phyloP scores from a whole-genome alignment of 768 basidiomycete species.

The Pisolithus sp. region DNA sequence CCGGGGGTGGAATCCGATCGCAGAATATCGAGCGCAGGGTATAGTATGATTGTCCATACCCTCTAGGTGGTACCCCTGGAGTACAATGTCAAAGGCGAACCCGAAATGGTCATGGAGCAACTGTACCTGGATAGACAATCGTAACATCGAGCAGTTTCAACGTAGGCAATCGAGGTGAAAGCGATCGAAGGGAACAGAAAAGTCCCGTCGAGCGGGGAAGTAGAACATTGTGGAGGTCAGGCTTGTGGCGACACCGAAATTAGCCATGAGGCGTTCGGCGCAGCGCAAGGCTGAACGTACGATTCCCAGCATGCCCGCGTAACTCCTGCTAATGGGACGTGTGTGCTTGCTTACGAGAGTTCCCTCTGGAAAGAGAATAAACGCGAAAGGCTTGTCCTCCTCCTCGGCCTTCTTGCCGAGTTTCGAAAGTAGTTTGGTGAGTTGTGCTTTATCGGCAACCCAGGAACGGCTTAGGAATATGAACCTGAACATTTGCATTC shows the following conservation, averaged over 20 bases:
- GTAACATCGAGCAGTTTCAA: slow-evolving; percentile 88
- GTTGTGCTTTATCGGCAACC: slow-evolving; percentile 71
- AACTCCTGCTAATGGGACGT: slow-evolving; percentile 77
- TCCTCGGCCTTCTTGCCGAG: slow-evolving; percentile 66
- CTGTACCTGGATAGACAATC: slow-evolving; percentile 79
- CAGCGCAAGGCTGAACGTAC: slow-evolving; percentile 43
- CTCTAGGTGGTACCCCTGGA: slow-evolving; percentile 66
- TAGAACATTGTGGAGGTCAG: slow-evolving; percentile 73
- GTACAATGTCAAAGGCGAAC: background rate
- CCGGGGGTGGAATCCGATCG: slow-evolving; percentile 73
- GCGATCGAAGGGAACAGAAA: slow-evolving; percentile 74
- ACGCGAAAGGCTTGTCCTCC: slow-evolving; percentile 65
- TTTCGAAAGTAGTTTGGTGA: slow-evolving; percentile 58
- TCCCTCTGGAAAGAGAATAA: slow-evolving; percentile 93
- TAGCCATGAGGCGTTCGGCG: slow-evolving; percentile 4
- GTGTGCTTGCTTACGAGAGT: slow-evolving; percentile 88
- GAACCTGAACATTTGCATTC: slow-evolving; percentile 92
- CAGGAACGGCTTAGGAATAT: slow-evolving; percentile 90
- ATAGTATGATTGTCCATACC: slow-evolving; percentile 85
- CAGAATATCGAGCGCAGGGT: slow-evolving; percentile 86
- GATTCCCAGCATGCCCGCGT: slow-evolving; percentile 81
- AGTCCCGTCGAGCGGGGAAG: slow-evolving; percentile 92
- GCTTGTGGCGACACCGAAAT: slow-evolving; percentile 34
- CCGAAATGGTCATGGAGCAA: background rate
- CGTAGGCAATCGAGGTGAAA: slow-evolving; percentile 69